Evolutionary conservation across 164 flowering plant genomes (phyloP).

Genomic region (Taxillus chinensis): DNA sequence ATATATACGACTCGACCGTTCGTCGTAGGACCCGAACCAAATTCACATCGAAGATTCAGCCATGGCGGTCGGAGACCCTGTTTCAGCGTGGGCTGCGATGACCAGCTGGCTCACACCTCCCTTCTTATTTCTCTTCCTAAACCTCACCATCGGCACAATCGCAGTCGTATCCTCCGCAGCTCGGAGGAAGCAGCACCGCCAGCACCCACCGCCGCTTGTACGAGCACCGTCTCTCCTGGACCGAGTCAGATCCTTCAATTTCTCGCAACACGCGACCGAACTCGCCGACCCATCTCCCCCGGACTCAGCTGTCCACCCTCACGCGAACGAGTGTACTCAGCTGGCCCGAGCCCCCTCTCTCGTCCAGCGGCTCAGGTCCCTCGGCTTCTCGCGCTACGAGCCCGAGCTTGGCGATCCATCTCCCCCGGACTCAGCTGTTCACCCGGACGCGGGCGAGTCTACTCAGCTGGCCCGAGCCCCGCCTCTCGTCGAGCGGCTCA

Average conservation of each 20-base stretch:
- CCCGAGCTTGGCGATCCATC: neutral
- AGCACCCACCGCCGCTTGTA: conserved; percentile 5
- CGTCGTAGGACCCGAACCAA: too few species aligned
- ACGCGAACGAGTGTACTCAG: neutral
- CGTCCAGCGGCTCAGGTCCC: conserved; percentile 2
- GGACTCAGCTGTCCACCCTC: neutral
- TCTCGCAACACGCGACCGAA: neutral
- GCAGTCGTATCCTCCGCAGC: conserved; percentile 27
- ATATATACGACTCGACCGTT: too few species aligned
- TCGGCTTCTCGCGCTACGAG: neutral
- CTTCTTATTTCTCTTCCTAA: conserved; percentile 53
- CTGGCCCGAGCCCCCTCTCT: conserved; percentile 21
- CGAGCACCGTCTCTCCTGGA: conserved; percentile 19
- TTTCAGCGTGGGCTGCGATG: neutral
- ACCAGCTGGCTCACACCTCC: conserved; percentile 60
- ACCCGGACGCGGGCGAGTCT: neutral
- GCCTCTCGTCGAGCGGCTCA: conserved; percentile 31
- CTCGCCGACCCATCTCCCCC: neutral
- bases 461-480: conserved; percentile 20
- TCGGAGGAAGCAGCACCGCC: conserved; percentile 6
- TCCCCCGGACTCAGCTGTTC: neutral
- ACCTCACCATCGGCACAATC: conserved; percentile 52
- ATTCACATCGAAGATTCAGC: too few species aligned
- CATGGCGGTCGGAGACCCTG: neutral
- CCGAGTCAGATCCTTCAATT: conserved; percentile 5